Evolutionary conservation across 208 protist genomes (phyloP), one percentile per base, ranked within the genome.

Genomic region (Phytomonas serpens): DNA sequence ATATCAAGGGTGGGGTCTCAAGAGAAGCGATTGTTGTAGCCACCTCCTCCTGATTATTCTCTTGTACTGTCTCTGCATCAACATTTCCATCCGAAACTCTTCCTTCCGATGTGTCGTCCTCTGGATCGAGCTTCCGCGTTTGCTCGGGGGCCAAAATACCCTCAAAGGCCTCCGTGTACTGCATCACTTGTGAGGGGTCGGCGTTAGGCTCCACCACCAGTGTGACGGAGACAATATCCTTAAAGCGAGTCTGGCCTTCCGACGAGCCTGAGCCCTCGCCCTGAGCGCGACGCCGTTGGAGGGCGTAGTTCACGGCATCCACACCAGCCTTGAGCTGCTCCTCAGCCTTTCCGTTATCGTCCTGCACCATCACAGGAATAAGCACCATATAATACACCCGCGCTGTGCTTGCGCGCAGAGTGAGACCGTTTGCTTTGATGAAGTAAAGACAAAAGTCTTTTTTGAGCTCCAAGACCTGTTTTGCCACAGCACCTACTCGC

Each of bases 381-480:
- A 86, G 68, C 33, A 89, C 84, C 57, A 79, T 73, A 36, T 81
- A 61, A 27, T 62, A 82, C 36, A 89, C 29, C 34, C 72, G 19
- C 11, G 76, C 31, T 4, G 84, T 87, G 38, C 68, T 81, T 19
- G 64, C 67, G 4, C 84, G 71, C 64, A 86, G 47, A 29, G 79
- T 80, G 62, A 73, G 67, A 5, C 84, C 84, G 67, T 79, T 75
- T 30, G 52, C 69, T 67, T 89, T 89, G 19, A 89, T 80, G 73
- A 84, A 87, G 67, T 77, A 87, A 32, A 88, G 34, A 19, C 72
- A 66, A 52, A 30, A 29, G 31, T 73, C 69, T 61, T 81, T 82
- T 33, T 81, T 16, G 11, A 61, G 69, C 29, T 52, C 61, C 29
- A 87, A 66, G 2, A 74, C 73, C 31, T 77, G 73, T 33, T 69